Evolutionary conservation across 2,329 filamentous ascomycete species (phyloP), one percentile per base, ranked within the genome.

Genomic region (Neoarthrinium moseri): DNA sequence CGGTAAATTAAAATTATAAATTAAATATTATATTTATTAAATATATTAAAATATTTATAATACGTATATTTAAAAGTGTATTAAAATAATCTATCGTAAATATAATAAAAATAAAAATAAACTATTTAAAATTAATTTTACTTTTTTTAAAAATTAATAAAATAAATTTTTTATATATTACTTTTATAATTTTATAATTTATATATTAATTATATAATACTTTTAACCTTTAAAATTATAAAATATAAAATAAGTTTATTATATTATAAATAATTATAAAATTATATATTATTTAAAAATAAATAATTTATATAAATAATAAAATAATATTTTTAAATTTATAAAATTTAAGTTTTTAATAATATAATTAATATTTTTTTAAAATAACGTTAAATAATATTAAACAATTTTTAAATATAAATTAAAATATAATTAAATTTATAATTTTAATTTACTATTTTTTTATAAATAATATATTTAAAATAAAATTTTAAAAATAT

Each of bases 331-430:
- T 5, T 12, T 32, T 32, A 5, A 15, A 12, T 4, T 32, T 32
- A 22, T 39, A 22, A 23, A 22, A 11, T 11, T 39, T 12, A 23
- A 12, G 15, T 23, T 11, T 24, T n/a, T 39, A 22, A 39, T 39
- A 22, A 23, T 23, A 22, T 23, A 39, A 15, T 15, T 18, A 35
- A 15, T 8, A 22, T 11, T 7, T 22, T 7, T 38, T 24, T 11
- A 7, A 20, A 22, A 7, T 23, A n/a, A 39, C 15, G 10, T 30
- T 8, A 30, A 18, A 6, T n/a, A 29, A 20, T 15, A n/a, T n/a
- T n/a, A n/a, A n/a, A n/a, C n/a, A n/a, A n/a, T 34, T 21, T 30
- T 21, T 43, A 34, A 22, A 22, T 23, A n/a, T 34, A 43, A 21
- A 22, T 6, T 43, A 43, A 6, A 17, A 34, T 18, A 18, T 35